Evolutionary conservation across 2,329 filamentous ascomycete species (phyloP), one percentile per base, ranked within the genome.

Genomic region (Colletotrichum graminicola): DNA sequence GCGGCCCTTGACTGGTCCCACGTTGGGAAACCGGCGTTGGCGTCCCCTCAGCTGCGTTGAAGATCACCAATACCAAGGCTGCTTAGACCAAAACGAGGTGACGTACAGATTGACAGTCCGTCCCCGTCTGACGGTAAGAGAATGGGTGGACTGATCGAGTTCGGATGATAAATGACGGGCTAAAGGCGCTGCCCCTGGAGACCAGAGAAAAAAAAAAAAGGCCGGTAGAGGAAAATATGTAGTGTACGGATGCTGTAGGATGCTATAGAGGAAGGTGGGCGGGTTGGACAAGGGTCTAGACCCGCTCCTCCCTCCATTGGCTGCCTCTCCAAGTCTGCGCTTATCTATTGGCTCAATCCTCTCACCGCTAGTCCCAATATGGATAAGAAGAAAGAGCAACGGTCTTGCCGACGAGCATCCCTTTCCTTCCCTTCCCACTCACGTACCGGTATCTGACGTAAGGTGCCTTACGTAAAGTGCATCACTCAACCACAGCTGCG

Each of bases 51-150:
- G 26, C 18, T 52, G 47, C 34, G 47, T 36, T 12, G 16, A 49
- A 36, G 45, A 52, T 41, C 32, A 26, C 16, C 60, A 62, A 52
- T 52, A 52, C n/a, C 47, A 62, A 52, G 34, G 29, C 47, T 51
- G 14, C 12, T 7, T 16, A 29, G 32, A 14, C 12, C 14, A 11
- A 41, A 51, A 45, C 43, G 32, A 62, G 1, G n/a, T 5, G 51
- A 6, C 32, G 23, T 12, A 32, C 45, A 62, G 43, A 39, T 29
- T 14, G 43, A 49, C n/a, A 26, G 32, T 26, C 21, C 8, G 14
- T 39, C 4, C 2, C 32, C n/a, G 21, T 51, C 32, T 23, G 32
- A 47, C 21, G 6, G 43, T 62, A 51, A 29, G 14, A 3, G 5
- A 2, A 36, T 12, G 12, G 5, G 39, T 12, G 23, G 23, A 26